A percentile compares a stretch with the other conserved stretches of the same genome.
Conservation (phyloP, 345 rosid genomes). For the Turnera subulata region DNA sequence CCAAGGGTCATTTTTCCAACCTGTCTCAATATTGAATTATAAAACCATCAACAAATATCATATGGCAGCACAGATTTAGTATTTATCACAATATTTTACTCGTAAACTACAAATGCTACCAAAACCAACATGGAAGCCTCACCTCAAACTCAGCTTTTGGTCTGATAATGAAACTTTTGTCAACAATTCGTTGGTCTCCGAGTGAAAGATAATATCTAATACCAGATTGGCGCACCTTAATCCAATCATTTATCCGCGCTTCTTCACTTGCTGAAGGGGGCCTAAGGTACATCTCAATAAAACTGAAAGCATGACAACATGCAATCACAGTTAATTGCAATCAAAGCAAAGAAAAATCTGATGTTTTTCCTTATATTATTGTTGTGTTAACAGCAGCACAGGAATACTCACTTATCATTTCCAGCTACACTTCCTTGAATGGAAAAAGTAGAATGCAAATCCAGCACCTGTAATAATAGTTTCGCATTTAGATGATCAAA, state of each 20-base stretch:
- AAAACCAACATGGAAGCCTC: slow-evolving; percentile 15
- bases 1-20: slow-evolving; percentile 98
- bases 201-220: slow-evolving; percentile 92
- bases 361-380: background rate
- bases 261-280: slow-evolving; percentile 97
- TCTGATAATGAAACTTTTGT: slow-evolving; percentile 93
- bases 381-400: background rate
- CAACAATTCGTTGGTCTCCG: slow-evolving; percentile 98
- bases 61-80: slow-evolving; percentile 4
- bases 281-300: slow-evolving; percentile 99
- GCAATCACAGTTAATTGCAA: slow-evolving; percentile 14
- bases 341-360: slow-evolving; percentile 5
- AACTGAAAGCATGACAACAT: slow-evolving; percentile 53
- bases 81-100: background rate
- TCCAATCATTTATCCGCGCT: slow-evolving; percentile 96
- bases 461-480: slow-evolving; percentile 48
- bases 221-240: slow-evolving; percentile 98
- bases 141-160: slow-evolving; percentile 99
- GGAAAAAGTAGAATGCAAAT: slow-evolving; percentile 37
- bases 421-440: slow-evolving; percentile 63
- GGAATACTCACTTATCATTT: slow-evolving; percentile 67
- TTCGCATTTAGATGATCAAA: background rate
- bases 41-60: background rate
- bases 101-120: background rate
- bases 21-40: slow-evolving; percentile 40